Percentiles rank a stretch among this genome's conserved stretches.
phyloP scores from a whole-genome alignment of 1,284 basidiomycete species.

The Sphagnurus paluster region DNA sequence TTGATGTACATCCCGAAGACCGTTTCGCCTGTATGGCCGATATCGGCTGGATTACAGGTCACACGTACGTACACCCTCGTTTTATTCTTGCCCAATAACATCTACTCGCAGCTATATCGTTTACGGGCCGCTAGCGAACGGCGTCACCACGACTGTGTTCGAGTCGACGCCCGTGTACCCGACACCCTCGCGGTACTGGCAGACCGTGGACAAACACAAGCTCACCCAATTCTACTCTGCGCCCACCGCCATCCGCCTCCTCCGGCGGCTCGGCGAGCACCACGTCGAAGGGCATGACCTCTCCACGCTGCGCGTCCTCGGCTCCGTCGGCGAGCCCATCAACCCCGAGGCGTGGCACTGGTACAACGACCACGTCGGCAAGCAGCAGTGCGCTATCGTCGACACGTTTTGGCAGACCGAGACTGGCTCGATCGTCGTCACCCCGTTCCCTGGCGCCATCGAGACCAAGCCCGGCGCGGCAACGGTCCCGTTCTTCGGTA shows the following conservation, averaged over 20 bases:
- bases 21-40: slow-evolving; percentile 99
- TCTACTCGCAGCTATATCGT: slow-evolving; percentile 93
- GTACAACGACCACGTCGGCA: slow-evolving; percentile 96
- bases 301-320: slow-evolving; percentile 82
- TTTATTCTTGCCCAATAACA: too few species aligned
- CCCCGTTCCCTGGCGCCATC: slow-evolving; percentile 94
- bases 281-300: slow-evolving; percentile 89
- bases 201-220: slow-evolving; percentile 91
- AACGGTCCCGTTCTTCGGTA: slow-evolving; percentile 97
- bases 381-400: slow-evolving; percentile 89
- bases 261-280: slow-evolving; percentile 59
- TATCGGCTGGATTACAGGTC: slow-evolving; percentile 98
- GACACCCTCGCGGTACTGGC: slow-evolving; percentile 95
- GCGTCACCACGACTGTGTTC: slow-evolving; percentile 92
- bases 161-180: slow-evolving; percentile 98
- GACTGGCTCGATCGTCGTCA: slow-evolving; percentile 94
- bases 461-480: slow-evolving; percentile 96
- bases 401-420: slow-evolving; percentile 99
- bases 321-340: slow-evolving; percentile 96
- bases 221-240: slow-evolving; percentile 95
- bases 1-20: slow-evolving; percentile 92
- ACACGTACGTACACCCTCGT: slow-evolving; percentile 65
- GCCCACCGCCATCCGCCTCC: slow-evolving; percentile 90
- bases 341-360: slow-evolving; percentile 99
- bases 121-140: slow-evolving; percentile 92